Conservation (phyloP, 805 yeast species). For the Cyberlindnera mrakii region DNA sequence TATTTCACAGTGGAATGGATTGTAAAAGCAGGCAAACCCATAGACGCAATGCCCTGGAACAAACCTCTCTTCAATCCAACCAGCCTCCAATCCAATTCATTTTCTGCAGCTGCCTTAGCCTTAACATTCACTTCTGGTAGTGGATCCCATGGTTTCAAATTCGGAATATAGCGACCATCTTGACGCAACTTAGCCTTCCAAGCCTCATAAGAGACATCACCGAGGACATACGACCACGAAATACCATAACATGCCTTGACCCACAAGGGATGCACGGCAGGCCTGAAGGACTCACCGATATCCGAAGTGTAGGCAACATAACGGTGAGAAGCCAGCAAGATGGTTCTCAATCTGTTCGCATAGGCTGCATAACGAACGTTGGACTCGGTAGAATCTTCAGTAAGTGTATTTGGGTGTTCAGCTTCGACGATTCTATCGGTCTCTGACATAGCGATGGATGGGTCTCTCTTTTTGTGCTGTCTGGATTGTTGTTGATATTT, state of each 20-base stretch:
- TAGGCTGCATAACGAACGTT: conserved; percentile 74
- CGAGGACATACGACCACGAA: conserved; percentile 70
- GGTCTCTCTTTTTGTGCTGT: background rate
- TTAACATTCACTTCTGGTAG: conserved; percentile 34
- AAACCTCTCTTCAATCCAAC: conserved; percentile 65
- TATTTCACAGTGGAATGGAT: conserved; percentile 73
- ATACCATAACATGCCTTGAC: conserved; percentile 65
- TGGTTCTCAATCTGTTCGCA: conserved; percentile 68
- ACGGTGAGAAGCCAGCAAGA: conserved; percentile 66
- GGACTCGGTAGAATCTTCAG: conserved; percentile 38
- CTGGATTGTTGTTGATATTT: too few relatives aligned
- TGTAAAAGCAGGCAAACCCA: conserved; percentile 85
- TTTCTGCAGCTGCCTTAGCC: conserved; percentile 31
- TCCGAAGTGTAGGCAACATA: conserved; percentile 85
- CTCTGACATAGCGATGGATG: conserved; percentile 1
- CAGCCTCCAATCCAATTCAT: conserved; percentile 58
- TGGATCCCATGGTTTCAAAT: conserved; percentile 62
- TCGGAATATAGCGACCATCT: conserved; percentile 57
- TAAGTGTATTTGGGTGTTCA: conserved; percentile 8
- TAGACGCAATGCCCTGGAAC: conserved; percentile 76
- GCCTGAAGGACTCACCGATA: conserved; percentile 81
- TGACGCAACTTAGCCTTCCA: conserved; percentile 66
- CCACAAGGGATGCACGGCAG: conserved; percentile 65
- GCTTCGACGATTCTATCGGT: conserved; percentile 12
- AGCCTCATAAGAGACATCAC: conserved; percentile 67